Evolutionary conservation across 148 eudicot genomes (phyloP).

Genomic region (Polygonum aviculare): DNA sequence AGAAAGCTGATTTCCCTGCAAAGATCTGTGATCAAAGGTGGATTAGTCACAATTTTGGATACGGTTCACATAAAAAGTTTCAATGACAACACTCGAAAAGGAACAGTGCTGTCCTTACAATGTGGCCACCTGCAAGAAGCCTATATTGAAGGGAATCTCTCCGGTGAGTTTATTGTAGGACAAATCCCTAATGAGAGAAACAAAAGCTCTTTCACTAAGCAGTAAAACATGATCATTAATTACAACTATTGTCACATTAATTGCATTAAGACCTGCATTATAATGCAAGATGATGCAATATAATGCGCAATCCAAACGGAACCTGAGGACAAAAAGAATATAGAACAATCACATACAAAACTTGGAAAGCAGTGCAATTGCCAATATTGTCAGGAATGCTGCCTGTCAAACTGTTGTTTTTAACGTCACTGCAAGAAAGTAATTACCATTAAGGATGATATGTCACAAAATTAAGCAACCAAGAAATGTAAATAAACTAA

Average conservation of each 20-base stretch:
- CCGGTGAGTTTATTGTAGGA: slow-evolving; percentile 88
- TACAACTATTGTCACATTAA: background rate
- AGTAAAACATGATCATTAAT: background rate
- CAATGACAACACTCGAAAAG: background rate
- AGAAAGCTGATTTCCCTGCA: slow-evolving; percentile 80
- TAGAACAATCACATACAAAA: slow-evolving; percentile 55
- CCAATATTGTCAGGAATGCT: slow-evolving; percentile 58
- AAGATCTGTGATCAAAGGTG: slow-evolving; percentile 33
- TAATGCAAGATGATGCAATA: too few species aligned
- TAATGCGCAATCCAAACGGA: too few species aligned
- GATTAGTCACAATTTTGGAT: background rate
- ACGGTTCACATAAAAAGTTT: background rate
- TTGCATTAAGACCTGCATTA: too few species aligned
- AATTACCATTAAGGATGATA: background rate
- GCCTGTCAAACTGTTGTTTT: slow-evolving; percentile 91
- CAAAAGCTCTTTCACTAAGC: slow-evolving; percentile 1
- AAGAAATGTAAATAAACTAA: background rate
- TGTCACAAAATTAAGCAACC: background rate
- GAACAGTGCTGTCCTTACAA: slow-evolving; percentile 30
- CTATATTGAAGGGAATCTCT: slow-evolving; percentile 88
- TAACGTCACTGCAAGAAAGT: slow-evolving; percentile 65
- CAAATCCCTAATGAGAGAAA: slow-evolving; percentile 53
- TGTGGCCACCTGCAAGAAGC: slow-evolving; percentile 97
- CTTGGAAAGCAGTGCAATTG: slow-evolving; percentile 94
- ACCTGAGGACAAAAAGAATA: background rate